A percentile compares a stretch with the other conserved stretches of the same genome.
phyloP scores from a whole-genome alignment of 371 early-diverging fungal genomes.

The Fennellomyces sp. region DNA sequence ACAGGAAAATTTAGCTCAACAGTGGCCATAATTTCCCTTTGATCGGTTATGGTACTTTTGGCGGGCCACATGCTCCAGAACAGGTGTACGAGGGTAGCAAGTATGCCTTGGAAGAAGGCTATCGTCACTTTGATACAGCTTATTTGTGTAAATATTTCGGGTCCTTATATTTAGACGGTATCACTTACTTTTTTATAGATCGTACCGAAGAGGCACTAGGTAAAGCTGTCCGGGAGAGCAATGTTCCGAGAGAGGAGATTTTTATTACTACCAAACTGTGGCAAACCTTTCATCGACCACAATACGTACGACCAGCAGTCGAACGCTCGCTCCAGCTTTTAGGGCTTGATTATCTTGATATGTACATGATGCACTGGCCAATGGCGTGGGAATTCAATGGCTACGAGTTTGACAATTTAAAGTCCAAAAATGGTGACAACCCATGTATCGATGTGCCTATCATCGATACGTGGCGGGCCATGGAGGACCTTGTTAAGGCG shows the following conservation, averaged over 20 bases:
- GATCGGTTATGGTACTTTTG: conserved; percentile 49
- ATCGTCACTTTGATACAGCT: conserved; percentile 49
- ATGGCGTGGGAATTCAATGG: conserved; percentile 38
- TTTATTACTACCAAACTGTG: conserved; percentile 76
- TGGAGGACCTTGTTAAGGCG: conserved; percentile 69
- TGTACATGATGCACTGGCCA: conserved; percentile 79
- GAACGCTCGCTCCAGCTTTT: conserved; percentile 71
- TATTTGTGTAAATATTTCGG: conserved; percentile 34
- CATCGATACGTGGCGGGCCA: conserved; percentile 74
- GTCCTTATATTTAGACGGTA: neutral
- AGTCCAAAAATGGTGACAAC: conserved; percentile 23
- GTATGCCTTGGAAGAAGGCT: conserved; percentile 38
- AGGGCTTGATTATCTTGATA: conserved; percentile 82
- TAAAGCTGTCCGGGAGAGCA: conserved; percentile 54
- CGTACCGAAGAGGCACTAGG: conserved; percentile 78
- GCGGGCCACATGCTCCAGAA: conserved; percentile 37
- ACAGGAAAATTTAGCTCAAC: conserved; percentile 17
- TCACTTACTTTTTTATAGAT: conserved; percentile 18
- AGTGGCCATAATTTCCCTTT: conserved; percentile 40
- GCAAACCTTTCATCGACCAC: conserved; percentile 70
- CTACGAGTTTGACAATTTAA: conserved; percentile 28
- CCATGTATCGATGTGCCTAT: conserved; percentile 47
- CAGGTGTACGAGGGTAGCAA: conserved; percentile 44
- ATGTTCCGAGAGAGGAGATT: conserved; percentile 63
- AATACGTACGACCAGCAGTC: conserved; percentile 51